Conservation (phyloP, 164 flowering plant genomes). For the Dillenia suffruticosa region DNA sequence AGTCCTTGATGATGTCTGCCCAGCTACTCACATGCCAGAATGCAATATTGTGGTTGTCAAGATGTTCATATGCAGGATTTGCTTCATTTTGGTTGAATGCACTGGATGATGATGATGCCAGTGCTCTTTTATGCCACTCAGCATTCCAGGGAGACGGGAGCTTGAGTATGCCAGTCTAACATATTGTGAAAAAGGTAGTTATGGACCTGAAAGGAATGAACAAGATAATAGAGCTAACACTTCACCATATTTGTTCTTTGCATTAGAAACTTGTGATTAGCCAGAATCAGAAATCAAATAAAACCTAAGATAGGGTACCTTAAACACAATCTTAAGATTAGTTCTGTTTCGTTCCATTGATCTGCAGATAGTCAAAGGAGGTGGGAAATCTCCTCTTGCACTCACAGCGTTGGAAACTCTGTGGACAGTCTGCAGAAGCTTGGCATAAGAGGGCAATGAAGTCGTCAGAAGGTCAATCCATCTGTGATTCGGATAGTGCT, state of each 20-base stretch:
- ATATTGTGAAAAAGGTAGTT: constrained; percentile 17
- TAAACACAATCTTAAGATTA: too few species aligned
- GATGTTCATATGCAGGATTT: constrained; percentile 25
- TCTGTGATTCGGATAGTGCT: constrained; percentile 14
- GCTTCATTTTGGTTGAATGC: constrained; percentile 18
- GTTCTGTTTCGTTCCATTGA: neutral
- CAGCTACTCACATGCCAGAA: constrained; percentile 20
- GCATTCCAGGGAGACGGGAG: constrained; percentile 17
- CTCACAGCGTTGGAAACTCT: constrained; percentile 29
- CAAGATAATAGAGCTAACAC: too few species aligned
- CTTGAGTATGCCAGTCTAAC: constrained; percentile 8
- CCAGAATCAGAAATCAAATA: too few species aligned
- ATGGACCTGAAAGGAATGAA: too few species aligned
- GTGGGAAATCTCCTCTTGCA: constrained; percentile 38
- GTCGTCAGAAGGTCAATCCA: constrained; percentile 16
- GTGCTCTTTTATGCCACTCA: constrained; percentile 23
- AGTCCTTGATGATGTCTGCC: constrained; percentile 42
- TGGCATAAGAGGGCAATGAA: constrained; percentile 18
- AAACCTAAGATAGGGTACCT: too few species aligned
- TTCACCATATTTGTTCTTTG: neutral
- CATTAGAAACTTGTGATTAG: neutral
- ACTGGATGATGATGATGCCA: constrained; percentile 28
- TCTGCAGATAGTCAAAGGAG: constrained; percentile 30
- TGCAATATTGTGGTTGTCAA: constrained; percentile 41
- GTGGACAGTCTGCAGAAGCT: constrained; percentile 10